Evolutionary conservation across 306 rosid species (phyloP).

Genomic region (Dryas octopetala): DNA sequence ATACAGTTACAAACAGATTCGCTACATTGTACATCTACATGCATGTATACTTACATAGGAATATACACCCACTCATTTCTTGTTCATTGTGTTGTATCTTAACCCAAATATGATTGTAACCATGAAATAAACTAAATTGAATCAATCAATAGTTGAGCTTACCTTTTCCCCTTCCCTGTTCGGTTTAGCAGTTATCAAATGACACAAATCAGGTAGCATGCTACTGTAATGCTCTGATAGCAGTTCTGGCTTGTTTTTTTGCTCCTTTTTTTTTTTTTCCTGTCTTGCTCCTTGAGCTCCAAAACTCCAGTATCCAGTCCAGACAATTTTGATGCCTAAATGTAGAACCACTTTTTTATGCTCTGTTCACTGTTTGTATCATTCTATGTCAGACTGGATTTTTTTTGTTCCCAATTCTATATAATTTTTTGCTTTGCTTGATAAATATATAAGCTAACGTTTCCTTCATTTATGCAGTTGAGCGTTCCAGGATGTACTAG

Average conservation of each 20-base stretch:
- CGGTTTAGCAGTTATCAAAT: background rate
- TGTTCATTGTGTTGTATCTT: background rate
- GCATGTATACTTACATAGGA: background rate
- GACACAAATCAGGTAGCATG: background rate
- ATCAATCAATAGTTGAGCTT: background rate
- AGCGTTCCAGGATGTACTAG: constrained; percentile 91
- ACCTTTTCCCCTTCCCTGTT: background rate
- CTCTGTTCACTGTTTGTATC: background rate
- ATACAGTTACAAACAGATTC: background rate
- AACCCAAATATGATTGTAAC: background rate
- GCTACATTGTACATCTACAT: too few relatives aligned
- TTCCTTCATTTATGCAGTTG: constrained; percentile 51
- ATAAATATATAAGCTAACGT: constrained; percentile 10
- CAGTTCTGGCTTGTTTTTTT: background rate
- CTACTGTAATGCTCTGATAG: background rate
- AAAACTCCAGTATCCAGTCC: background rate
- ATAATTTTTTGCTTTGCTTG: background rate
- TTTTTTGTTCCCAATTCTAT: background rate
- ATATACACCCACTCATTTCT: background rate
- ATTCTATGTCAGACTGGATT: background rate
- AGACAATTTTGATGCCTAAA: background rate
- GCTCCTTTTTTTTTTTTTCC: too few relatives aligned
- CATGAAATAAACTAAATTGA: background rate
- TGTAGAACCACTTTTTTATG: background rate
- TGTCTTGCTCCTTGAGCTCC: background rate